Evolutionary conservation across 2,329 filamentous ascomycete genomes (phyloP).

Genomic region (Alternaria ethzedia): DNA sequence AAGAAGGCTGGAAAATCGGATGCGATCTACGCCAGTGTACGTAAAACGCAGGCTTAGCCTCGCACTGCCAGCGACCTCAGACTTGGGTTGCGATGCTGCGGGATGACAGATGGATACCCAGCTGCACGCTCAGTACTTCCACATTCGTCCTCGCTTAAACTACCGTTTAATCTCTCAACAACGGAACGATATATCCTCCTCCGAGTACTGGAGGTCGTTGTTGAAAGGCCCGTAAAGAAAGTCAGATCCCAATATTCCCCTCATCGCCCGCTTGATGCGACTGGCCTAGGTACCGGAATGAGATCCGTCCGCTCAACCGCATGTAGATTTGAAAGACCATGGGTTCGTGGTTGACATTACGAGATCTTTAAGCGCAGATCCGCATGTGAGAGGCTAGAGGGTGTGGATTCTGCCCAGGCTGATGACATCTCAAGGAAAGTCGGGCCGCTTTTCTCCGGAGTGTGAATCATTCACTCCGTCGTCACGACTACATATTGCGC

Average conservation of each 20-base stretch:
- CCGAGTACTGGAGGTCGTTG: neutral
- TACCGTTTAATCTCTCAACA: constrained; percentile 15
- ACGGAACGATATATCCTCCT: constrained; percentile 3
- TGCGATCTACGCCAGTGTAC: constrained; percentile 24
- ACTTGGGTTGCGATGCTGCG: constrained; percentile 23
- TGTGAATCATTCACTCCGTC: constrained; percentile 1
- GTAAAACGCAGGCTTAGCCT: constrained; percentile 27
- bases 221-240: constrained; percentile 5
- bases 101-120: constrained; percentile 12
- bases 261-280: constrained; percentile 6
- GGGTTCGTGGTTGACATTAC: constrained; percentile 28
- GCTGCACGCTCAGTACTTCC: constrained; percentile 2
- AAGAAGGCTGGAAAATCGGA: constrained; percentile 14
- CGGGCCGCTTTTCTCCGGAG: constrained; percentile 29
- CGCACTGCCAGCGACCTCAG: constrained; percentile 20
- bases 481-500: neutral
- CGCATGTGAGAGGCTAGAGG: constrained; percentile 26
- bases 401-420: constrained; percentile 5
- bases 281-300: neutral
- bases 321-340: constrained; percentile 10
- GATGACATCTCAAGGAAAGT: constrained; percentile 16
- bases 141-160: constrained; percentile 1
- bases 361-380: constrained; percentile 27
- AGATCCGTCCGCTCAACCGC: neutral
- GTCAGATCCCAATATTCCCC: neutral